A percentile compares a stretch with the other conserved stretches of the same genome.
Evolutionary conservation across 73 alveolate genomes (phyloP).

Genomic region (Tetrahymena thermophila): DNA sequence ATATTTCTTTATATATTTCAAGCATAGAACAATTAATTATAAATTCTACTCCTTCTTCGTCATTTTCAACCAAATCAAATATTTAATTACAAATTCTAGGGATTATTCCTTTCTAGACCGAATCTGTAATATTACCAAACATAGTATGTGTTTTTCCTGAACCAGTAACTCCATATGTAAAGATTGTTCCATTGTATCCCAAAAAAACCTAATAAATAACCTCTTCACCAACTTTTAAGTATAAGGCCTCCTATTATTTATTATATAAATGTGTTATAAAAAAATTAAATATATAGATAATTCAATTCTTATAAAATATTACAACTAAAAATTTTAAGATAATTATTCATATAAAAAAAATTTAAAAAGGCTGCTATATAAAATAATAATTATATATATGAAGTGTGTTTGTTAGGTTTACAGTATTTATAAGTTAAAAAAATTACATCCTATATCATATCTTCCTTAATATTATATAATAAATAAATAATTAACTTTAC

Average conservation of each 20-base stretch:
- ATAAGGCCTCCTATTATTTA: not conserved
- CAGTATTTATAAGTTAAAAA: too few species aligned
- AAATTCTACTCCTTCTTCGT: slow-evolving; percentile 7
- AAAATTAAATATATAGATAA: too few species aligned
- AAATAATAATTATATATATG: too few species aligned
- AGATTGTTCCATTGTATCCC: slow-evolving; percentile 29
- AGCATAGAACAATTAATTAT: slow-evolving; percentile 15
- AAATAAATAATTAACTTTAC: not conserved
- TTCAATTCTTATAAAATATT: too few species aligned
- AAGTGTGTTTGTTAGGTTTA: too few species aligned
- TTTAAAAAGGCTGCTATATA: too few species aligned
- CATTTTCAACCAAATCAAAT: slow-evolving; percentile 7
- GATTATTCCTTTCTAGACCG: not conserved
- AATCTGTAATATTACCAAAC: not conserved
- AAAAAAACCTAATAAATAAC: not conserved
- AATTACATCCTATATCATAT: too few species aligned
- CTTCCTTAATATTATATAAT: too few species aligned
- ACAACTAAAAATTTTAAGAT: too few species aligned
- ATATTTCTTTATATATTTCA: slow-evolving; percentile 17
- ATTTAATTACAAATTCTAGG: not conserved
- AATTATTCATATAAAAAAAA: too few species aligned
- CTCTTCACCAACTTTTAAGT: not conserved
- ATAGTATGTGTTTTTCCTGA: slow-evolving; percentile 32
- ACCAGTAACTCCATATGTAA: slow-evolving; percentile 26
- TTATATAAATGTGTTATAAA: too few species aligned